Evolutionary conservation across 179 eudicot species (phyloP), one percentile per base, ranked within the genome.

Genomic region (Beta lomatogona): DNA sequence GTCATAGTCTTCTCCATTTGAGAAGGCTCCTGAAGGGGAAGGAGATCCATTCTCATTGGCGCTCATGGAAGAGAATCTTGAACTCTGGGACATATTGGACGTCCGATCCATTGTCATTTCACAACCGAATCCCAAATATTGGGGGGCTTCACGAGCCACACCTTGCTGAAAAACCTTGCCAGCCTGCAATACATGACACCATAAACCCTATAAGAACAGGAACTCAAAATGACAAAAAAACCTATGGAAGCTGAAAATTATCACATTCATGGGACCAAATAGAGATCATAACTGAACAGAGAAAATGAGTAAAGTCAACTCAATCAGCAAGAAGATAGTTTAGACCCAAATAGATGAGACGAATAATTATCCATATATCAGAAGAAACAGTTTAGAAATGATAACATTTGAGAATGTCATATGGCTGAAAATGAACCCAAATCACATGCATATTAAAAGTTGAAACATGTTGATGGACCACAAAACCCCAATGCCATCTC

Each of bases 1-100:
- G 66, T 96, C 99, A 76, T 96, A 96, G 82, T 92, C 98, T 73
- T 96, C 99, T 21, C 90, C 97, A 69, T 92, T 91, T 55, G 93
- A 87, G 73, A 83, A 76, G 52, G 87, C 86, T 77, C 88, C 85
- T 14, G 97, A 92, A 83, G 85, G 88, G 16, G 96, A 90, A 77
- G 91, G 92, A 77, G 94, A 88, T 54, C 90, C 97, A 76, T 86
- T 81, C 73, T 97, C 97, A 88, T 91, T 93, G 77, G 91, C 89
- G 75, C 93, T 87, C 74, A 88, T 82, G 76, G 91, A 88, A 45
- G 95, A 89, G 75, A 89, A 79, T 81, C 92, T 88, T 80, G 92
- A 85, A 85, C 90, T 94, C 36, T 93, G 97, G 16, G 97, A 85
- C 89, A 90, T 87, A 76, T 78, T 84, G 22, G 92, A 70, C 73